phyloP scores from a whole-genome alignment of 176 grass and related monocot genomes.

The Oryza brachyantha region DNA sequence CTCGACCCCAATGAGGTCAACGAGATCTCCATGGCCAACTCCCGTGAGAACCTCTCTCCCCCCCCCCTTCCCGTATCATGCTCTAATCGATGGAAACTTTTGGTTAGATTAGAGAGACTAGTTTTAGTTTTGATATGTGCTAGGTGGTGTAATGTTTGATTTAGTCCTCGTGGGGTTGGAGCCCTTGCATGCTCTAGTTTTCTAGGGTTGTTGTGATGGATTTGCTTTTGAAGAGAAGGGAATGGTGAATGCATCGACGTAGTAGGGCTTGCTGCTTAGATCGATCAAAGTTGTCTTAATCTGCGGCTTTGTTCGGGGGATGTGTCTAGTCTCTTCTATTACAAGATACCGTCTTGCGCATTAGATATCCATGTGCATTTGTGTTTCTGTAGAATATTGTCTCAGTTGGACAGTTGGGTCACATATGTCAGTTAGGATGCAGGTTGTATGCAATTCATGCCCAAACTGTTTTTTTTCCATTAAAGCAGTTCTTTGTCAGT shows the following conservation, averaged over 20 bases:
- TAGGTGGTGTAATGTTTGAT: not conserved
- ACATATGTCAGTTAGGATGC: not conserved
- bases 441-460: too few species aligned
- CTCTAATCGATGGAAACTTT: not conserved
- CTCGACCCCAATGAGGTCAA: slow-evolving; percentile 73
- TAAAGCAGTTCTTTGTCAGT: not conserved
- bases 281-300: too few species aligned
- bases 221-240: not conserved
- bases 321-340: too few species aligned
- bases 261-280: too few species aligned
- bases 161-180: not conserved
- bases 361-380: too few species aligned
- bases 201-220: not conserved
- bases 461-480: too few species aligned
- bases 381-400: too few species aligned
- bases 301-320: too few species aligned
- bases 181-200: not conserved
- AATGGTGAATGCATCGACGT: not conserved
- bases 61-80: not conserved
- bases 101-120: not conserved
- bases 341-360: too few species aligned
- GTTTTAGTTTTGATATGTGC: not conserved
- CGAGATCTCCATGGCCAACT: slow-evolving; percentile 77
- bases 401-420: too few species aligned
- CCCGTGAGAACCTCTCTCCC: slow-evolving; percentile 35